Conservation (phyloP, 257 asterid species). For the Gentiana straminea region DNA sequence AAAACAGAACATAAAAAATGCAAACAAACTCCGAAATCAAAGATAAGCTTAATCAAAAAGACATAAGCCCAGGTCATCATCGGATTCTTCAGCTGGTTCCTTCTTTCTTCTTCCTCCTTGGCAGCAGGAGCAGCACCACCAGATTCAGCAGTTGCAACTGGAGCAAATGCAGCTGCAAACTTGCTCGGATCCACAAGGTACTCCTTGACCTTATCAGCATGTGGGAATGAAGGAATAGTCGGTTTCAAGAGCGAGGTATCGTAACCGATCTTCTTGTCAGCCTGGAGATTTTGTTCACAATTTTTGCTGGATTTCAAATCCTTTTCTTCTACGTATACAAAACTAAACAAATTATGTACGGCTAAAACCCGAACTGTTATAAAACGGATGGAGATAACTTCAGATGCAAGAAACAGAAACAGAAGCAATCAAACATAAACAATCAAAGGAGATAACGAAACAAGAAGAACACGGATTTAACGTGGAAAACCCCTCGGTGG, state of each 20-base stretch:
- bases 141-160: constrained; percentile 31
- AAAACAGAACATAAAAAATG: too few relatives aligned
- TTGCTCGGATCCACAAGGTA: constrained; percentile 78
- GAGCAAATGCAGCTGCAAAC: constrained; percentile 56
- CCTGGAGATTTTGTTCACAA: constrained; percentile 49
- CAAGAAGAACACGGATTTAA: too few relatives aligned
- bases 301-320: constrained; percentile 14
- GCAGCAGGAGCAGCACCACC: constrained; percentile 36
- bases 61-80: constrained; percentile 75
- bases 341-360: not conserved
- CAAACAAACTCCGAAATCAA: too few relatives aligned
- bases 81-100: constrained; percentile 65
- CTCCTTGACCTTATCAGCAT: constrained; percentile 84
- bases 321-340: not conserved
- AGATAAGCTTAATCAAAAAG: constrained; percentile 47
- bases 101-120: constrained; percentile 67
- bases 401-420: too few relatives aligned
- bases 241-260: constrained; percentile 54
- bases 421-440: too few relatives aligned
- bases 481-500: too few relatives aligned
- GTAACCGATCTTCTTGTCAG: constrained; percentile 74
- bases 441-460: too few relatives aligned
- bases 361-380: constrained; percentile 27
- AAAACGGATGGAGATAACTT: too few relatives aligned
- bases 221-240: constrained; percentile 68